phyloP scores from a whole-genome alignment of 495 filamentous ascomycete species.

The Cairneyella variabilis region DNA sequence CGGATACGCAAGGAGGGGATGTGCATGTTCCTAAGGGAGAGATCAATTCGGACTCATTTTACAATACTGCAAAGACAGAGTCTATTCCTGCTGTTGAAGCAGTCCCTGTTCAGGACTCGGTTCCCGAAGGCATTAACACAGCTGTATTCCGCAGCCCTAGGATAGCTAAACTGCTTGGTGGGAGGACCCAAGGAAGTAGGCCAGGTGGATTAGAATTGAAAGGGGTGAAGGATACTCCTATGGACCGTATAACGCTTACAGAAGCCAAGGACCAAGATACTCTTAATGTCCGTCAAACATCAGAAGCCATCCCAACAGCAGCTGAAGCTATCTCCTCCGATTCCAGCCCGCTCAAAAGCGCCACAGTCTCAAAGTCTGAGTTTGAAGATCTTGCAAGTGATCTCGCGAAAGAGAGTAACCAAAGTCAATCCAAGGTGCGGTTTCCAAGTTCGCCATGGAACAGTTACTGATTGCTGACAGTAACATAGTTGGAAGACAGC shows the following conservation, averaged over 20 bases:
- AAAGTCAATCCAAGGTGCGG: too few species aligned
- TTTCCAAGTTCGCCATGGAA: too few species aligned
- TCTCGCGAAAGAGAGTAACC: too few species aligned
- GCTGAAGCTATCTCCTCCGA: too few species aligned
- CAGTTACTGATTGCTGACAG: slow-evolving; percentile 24
- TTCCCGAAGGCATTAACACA: slow-evolving; percentile 54
- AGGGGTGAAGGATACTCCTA: slow-evolving; percentile 24
- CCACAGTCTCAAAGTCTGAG: too few species aligned
- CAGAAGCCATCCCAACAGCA: slow-evolving; percentile 15
- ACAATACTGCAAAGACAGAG: not conserved
- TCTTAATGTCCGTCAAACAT: slow-evolving; percentile 34
- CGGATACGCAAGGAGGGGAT: slow-evolving; percentile 23
- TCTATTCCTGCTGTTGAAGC: slow-evolving; percentile 9
- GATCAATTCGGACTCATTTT: slow-evolving; percentile 56
- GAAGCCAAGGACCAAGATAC: slow-evolving; percentile 36
- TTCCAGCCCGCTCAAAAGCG: too few species aligned
- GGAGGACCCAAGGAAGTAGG: slow-evolving; percentile 20
- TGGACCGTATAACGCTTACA: slow-evolving; percentile 28
- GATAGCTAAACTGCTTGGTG: slow-evolving; percentile 52
- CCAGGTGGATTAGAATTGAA: slow-evolving; percentile 8
- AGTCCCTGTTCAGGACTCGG: slow-evolving; percentile 32
- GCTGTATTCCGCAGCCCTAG: slow-evolving; percentile 58
- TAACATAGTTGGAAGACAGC: slow-evolving; percentile 3
- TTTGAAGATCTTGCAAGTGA: too few species aligned
- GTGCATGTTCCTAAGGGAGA: slow-evolving; percentile 34